These are phyloP conservation scores for Rickenella mellea DNA, from an alignment of 768 basidiomycete genomes.

Conservation along the genomic window DNA sequence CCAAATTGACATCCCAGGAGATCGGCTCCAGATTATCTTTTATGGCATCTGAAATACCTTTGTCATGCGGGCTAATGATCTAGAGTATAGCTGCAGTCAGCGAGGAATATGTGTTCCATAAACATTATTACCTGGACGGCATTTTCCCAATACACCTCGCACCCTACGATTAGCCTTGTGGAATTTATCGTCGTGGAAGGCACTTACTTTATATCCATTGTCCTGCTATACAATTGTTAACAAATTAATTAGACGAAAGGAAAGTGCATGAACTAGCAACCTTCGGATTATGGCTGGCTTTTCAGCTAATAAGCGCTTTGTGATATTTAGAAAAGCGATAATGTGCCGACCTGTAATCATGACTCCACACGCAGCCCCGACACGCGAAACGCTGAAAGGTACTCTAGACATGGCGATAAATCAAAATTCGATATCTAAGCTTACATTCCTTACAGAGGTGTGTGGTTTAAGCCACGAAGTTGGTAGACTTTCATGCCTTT, in stretches of 20 bases:
- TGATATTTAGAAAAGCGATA: constrained; percentile 3
- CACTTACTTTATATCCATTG: constrained; percentile 74
- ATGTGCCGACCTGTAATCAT: constrained; percentile 72
- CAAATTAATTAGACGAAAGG: background rate
- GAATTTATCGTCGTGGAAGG: background rate
- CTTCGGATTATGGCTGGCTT: constrained; percentile 87
- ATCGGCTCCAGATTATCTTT: constrained; percentile 46
- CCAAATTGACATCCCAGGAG: constrained; percentile 28
- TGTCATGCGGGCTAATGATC: constrained; percentile 82
- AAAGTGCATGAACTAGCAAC: constrained; percentile 15
- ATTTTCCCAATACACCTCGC: constrained; percentile 84
- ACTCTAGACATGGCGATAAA: constrained; percentile 38
- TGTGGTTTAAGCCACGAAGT: constrained; percentile 63
- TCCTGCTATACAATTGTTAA: constrained; percentile 43
- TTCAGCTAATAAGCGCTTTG: constrained; percentile 1
- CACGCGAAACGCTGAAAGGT: constrained; percentile 61
- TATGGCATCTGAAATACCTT: constrained; percentile 64
- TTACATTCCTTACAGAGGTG: constrained; percentile 50
- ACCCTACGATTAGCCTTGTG: constrained; percentile 2
- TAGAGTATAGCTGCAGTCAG: constrained; percentile 21
- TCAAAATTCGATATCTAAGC: background rate
- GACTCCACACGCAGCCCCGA: constrained; percentile 70
- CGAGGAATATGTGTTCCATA: constrained; percentile 1
- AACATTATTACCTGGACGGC: constrained; percentile 53
- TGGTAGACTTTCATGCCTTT: constrained; percentile 63